Evolutionary conservation across 371 early-diverging fungal species (phyloP).

Genomic region (Apophysomyces elegans): DNA sequence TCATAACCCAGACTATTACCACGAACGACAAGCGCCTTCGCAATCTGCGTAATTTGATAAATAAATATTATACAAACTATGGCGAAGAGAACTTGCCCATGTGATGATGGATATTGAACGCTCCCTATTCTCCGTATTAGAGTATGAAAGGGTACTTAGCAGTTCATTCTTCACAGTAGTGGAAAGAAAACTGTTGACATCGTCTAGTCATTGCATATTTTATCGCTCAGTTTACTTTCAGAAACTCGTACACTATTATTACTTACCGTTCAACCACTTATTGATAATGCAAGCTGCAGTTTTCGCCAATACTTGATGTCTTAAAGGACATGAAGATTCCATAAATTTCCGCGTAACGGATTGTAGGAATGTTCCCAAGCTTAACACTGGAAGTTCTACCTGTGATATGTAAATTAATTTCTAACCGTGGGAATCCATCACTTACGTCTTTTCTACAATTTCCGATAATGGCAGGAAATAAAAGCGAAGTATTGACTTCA

Average conservation of each 20-base stretch:
- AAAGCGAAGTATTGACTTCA: conserved; percentile 27
- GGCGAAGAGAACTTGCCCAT: conserved; percentile 15
- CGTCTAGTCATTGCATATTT: conserved; percentile 17
- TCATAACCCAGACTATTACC: conserved; percentile 58
- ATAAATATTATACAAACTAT: background rate
- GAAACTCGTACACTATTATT: background rate
- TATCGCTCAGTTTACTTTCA: too few relatives aligned
- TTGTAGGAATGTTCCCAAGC: conserved; percentile 40
- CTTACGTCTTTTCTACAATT: conserved; percentile 41
- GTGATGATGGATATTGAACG: conserved; percentile 11
- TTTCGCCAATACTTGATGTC: conserved; percentile 45
- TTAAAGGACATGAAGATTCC: conserved; percentile 27
- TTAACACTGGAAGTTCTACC: conserved; percentile 46
- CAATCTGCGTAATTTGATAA: conserved; percentile 43
- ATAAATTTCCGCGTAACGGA: conserved; percentile 43
- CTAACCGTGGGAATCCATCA: conserved; percentile 2
- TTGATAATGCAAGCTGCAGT: conserved; percentile 52
- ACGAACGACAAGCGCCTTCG: conserved; percentile 60
- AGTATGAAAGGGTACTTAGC: conserved; percentile 12
- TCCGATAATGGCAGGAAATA: conserved; percentile 42
- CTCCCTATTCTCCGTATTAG: conserved; percentile 12
- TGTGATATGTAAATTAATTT: conserved; percentile 15
- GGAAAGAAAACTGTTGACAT: conserved; percentile 16
- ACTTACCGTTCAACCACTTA: conserved; percentile 52
- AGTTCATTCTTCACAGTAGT: conserved; percentile 7